phyloP scores from a whole-genome alignment of 257 asterid species.

The Echites panduratus region DNA sequence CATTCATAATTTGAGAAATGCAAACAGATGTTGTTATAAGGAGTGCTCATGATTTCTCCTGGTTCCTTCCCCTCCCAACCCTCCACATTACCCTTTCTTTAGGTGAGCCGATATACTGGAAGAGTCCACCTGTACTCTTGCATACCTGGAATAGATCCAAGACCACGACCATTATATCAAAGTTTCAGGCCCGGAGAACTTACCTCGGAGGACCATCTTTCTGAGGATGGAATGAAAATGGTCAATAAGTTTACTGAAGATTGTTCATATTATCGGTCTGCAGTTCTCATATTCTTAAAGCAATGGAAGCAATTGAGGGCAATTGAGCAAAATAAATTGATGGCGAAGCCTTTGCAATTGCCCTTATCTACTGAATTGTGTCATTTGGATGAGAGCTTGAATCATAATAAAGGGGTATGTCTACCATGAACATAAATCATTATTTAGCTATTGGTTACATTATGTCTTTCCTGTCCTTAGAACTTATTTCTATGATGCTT shows the following conservation, averaged over 20 bases:
- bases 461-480: not conserved
- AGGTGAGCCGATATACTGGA: conserved; percentile 96
- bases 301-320: conserved; percentile 88
- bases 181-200: conserved; percentile 79
- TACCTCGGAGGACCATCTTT: conserved; percentile 27
- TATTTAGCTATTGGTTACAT: not conserved
- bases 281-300: conserved; percentile 43
- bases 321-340: conserved; percentile 60
- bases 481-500: not conserved
- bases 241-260: conserved; percentile 36
- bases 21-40: not conserved
- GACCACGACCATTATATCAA: conserved; percentile 81
- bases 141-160: conserved; percentile 56
- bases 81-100: conserved; percentile 9
- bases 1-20: not conserved
- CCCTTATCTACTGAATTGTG: conserved; percentile 76
- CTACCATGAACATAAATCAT: not conserved
- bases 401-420: conserved; percentile 72
- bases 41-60: not conserved
- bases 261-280: conserved; percentile 37
- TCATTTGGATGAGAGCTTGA: conserved; percentile 64
- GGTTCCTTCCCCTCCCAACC: not conserved
- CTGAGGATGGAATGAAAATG: conserved; percentile 31
- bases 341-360: conserved; percentile 75
- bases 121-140: conserved; percentile 87